Base-by-base conservation (phyloP, 768 basidiomycete species). In the Trametes gibbosa region DNA sequence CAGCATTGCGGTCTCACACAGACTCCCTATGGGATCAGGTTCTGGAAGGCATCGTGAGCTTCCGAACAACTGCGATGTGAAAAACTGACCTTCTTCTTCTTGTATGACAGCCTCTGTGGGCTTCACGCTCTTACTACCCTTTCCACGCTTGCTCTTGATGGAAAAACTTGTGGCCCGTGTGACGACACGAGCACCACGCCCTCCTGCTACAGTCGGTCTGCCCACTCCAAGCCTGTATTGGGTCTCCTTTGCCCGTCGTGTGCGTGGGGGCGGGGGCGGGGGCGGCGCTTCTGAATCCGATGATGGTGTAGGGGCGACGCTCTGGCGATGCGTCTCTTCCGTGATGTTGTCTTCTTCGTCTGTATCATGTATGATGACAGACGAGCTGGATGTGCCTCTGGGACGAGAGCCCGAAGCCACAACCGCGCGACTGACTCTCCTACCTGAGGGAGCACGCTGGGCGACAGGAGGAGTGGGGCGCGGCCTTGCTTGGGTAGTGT, bases 211-310 rank as follows among this genome's bases (percentile, higher is more conserved):
- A 8, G 77, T 76, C 9, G 90, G 90, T 64, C 85, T 79, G 2
- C 90, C 90, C 14, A 90, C 83, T 50, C 90, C 90, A 17, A 92
- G 77, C 62, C 76, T 77, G 41, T 79, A 81, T 70, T 90, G 90
- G 4, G 82, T 78, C 50, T 89, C 87, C 69, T 85, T 89, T 13
- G 88, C 85, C 67, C 89, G 89, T 56, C 87, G 79, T 29, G 83
- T 82, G 12, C 87, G 81, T 25, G 55, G 53, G 25, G 76, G 72
- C 23, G 60, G 50, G 2, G 70, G 53, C 27, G 66, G 65, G 14
- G 70, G 53, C 27, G 66, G 65, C 9, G 50, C 42, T 66, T 60
- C 63, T 5, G 64, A 43, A 43, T 60, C 53, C n/a, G 64, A 53
- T 17, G 48, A 48, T 19, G 55, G 58, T 8, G 48, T 47, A n/a